Conservation (phyloP, 2,329 filamentous ascomycete species). For the Botrytis paeoniae region DNA sequence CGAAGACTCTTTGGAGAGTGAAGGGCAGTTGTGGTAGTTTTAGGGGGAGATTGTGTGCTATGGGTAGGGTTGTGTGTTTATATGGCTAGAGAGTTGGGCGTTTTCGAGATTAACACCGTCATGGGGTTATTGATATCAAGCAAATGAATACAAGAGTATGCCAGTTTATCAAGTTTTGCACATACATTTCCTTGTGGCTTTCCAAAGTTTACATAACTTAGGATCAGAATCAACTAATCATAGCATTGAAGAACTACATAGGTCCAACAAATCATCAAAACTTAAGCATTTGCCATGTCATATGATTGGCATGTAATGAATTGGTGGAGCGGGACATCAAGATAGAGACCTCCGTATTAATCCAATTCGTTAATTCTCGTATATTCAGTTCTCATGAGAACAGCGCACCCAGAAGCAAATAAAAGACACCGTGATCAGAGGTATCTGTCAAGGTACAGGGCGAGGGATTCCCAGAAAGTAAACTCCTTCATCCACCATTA, state of each 20-base stretch:
- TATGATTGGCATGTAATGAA: background rate
- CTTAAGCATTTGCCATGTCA: background rate
- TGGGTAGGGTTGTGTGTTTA: slow-evolving; percentile 18
- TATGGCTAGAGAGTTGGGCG: slow-evolving; percentile 17
- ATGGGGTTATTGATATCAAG: slow-evolving; percentile 13
- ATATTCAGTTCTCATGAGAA: background rate
- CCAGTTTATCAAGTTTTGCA: background rate
- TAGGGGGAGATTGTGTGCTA: slow-evolving; percentile 1
- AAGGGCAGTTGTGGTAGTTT: slow-evolving; percentile 26
- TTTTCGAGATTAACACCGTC: slow-evolving; percentile 17
- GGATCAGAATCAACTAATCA: background rate
- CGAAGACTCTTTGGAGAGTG: slow-evolving; percentile 70
- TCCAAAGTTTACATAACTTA: background rate
- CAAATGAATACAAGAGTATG: slow-evolving; percentile 25
- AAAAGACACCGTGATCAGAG: slow-evolving; percentile 28
- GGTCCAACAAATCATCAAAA: background rate
- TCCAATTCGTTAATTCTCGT: slow-evolving; percentile 11
- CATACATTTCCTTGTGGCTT: background rate
- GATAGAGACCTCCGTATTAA: background rate
- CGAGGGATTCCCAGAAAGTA: slow-evolving; percentile 26
- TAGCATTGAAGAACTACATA: background rate
- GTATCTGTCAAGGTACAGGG: slow-evolving; percentile 24
- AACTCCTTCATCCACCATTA: slow-evolving; percentile 10
- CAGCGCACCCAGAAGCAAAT: slow-evolving; percentile 3
- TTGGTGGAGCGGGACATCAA: background rate